Evolutionary conservation across 208 protist species (phyloP).

Genomic region (Leishmania tarentolae): DNA sequence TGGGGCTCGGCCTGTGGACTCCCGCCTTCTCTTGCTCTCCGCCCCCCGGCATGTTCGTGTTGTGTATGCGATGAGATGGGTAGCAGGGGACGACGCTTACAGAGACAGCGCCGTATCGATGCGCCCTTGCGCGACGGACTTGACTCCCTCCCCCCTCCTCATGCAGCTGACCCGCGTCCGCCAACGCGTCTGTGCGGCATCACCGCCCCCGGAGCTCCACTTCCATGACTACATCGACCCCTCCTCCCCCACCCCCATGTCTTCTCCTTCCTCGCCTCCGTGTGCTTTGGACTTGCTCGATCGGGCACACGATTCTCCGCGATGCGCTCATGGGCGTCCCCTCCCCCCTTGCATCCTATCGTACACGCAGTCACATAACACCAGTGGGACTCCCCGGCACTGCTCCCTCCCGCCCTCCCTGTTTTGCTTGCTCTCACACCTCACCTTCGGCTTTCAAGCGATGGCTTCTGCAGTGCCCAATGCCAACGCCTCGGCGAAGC

Average conservation of each 20-base stretch:
- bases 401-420: background rate
- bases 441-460: background rate
- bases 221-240: background rate
- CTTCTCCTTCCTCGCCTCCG: background rate
- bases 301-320: background rate
- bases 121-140: background rate
- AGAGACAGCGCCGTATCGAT: background rate
- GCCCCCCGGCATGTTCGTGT: background rate
- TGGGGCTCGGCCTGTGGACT: background rate
- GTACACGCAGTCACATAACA: background rate
- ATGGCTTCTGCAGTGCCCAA: slow-evolving; percentile 19
- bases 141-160: too few relatives aligned
- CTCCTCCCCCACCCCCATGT: background rate
- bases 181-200: background rate
- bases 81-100: background rate
- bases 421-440: background rate
- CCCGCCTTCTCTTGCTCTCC: background rate
- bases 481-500: slow-evolving; percentile 10
- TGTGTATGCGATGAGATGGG: background rate
- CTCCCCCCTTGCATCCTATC: background rate
- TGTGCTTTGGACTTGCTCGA: background rate
- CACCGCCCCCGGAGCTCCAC: background rate
- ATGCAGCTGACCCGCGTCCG: background rate
- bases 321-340: background rate
- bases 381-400: background rate